These are phyloP conservation scores for Haplographium delicatum DNA, from an alignment of 495 filamentous ascomycete species.

Conservation along the genomic window DNA sequence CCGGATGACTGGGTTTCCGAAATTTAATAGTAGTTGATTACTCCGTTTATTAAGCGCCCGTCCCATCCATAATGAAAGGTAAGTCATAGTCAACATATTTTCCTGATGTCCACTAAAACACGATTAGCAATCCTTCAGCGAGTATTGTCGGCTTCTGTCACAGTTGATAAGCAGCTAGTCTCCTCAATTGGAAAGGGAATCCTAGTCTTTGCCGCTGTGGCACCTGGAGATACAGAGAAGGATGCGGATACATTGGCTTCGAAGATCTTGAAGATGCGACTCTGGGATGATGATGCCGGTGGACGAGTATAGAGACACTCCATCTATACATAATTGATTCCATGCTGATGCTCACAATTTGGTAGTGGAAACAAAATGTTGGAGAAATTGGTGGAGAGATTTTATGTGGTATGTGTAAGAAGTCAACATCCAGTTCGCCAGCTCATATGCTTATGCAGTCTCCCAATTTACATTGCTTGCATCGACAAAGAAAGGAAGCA, in stretches of 20 bases:
- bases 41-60: no score
- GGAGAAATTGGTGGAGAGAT: conserved; percentile 85
- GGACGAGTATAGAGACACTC: conserved; percentile 39
- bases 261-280: conserved; percentile 81
- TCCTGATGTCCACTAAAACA: not conserved
- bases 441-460: conserved; percentile 49
- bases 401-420: conserved; percentile 65
- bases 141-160: conserved; percentile 96
- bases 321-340: conserved; percentile 16
- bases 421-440: not conserved
- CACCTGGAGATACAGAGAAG: conserved; percentile 83
- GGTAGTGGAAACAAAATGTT: conserved; percentile 82
- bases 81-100: not conserved
- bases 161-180: conserved; percentile 84
- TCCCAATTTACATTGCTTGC: conserved; percentile 97
- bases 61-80: conserved; percentile 48
- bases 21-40: no score
- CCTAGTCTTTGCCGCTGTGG: conserved; percentile 86
- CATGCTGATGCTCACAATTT: conserved; percentile 1
- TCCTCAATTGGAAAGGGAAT: conserved; percentile 88
- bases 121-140: conserved; percentile 82
- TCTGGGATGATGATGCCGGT: conserved; percentile 74
- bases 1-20: no score
- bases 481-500: conserved; percentile 86
- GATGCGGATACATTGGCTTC: conserved; percentile 78